These are phyloP conservation scores for Colletotrichum horii DNA, from an alignment of 2,329 filamentous ascomycete species.

Conservation along the genomic window DNA sequence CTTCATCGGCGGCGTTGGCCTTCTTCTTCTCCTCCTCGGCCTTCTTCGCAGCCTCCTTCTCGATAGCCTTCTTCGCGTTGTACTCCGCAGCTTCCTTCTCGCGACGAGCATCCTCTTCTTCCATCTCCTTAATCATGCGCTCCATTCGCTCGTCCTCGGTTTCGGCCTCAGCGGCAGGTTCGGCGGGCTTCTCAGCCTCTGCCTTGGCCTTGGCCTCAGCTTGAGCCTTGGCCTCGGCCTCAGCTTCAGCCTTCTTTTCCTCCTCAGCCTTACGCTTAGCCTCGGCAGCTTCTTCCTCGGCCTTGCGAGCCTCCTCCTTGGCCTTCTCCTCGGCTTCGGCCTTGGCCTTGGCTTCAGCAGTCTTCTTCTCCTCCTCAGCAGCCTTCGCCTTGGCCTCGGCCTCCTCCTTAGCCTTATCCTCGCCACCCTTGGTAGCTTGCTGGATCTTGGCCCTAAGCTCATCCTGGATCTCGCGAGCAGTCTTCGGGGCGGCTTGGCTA, in stretches of 20 bases:
- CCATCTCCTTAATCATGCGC: constrained; percentile 67
- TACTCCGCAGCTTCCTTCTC: constrained; percentile 49
- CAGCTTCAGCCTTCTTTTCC: background rate
- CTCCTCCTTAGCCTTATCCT: constrained; percentile 33
- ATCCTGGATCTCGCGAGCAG: constrained; percentile 79
- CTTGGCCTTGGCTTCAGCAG: constrained; percentile 33
- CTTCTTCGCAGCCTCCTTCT: constrained; percentile 53
- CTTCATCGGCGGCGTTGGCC: constrained; percentile 58
- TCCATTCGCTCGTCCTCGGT: constrained; percentile 61
- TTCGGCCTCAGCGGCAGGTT: constrained; percentile 40
- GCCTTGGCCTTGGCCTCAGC: constrained; percentile 36
- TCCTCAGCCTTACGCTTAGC: constrained; percentile 7
- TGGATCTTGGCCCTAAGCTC: constrained; percentile 84
- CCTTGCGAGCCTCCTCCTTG: constrained; percentile 33
- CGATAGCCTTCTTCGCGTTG: constrained; percentile 46
- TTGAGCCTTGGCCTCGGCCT: constrained; percentile 24
- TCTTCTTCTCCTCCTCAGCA: constrained; percentile 40
- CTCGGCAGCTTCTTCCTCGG: background rate
- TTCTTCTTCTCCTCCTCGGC: constrained; percentile 53
- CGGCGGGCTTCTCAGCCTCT: constrained; percentile 28
- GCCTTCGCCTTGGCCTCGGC: constrained; percentile 43
- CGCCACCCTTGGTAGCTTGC: constrained; percentile 51
- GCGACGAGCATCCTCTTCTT: constrained; percentile 56
- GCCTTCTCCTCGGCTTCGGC: constrained; percentile 34
- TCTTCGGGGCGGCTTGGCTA: constrained; percentile 71